Evolutionary conservation across 495 filamentous ascomycete species (phyloP), one percentile per base, ranked within the genome.

Genomic region (Trichocladium antarcticum): DNA sequence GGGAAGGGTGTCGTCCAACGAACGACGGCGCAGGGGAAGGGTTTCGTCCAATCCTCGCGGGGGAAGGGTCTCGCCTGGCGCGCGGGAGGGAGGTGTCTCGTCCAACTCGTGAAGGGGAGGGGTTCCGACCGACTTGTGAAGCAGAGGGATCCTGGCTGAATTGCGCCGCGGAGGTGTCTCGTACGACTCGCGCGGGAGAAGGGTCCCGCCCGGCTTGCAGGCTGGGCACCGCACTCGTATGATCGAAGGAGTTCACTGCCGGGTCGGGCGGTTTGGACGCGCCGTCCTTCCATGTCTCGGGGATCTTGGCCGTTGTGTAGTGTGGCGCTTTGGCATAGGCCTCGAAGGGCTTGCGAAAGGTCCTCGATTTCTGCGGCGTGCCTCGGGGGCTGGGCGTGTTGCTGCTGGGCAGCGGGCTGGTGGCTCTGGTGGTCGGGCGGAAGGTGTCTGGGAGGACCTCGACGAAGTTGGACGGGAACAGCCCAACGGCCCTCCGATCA

Each of bases 401-500:
- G 62, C 62, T 68, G 52, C 58, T 50, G 27, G 78, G 71, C 67
- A 89, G 72, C 20, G 86, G 87, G 57, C 86, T 93, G n/a, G 76
- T 75, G 45, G 82, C 77, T 53, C 87, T 77, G 51, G 74, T 92
- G 32, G 83, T 74, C 17, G 89, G 87, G 27, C 83, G 80, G 63
- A 95, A 95, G 60, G 76, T 75, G 43, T 93, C 84, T 39, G 85
- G 81, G 35, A 98, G 73, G 4, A 97, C 78, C 58, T 93, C 80
- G 51, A 98, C 92, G 63, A 96, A 98, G 65, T 98, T 98, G 37
- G 89, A 96, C 2, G 92, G 92, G 58, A 98, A 98, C 17, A 92
- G 67, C 38, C 92, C 92, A 54, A 94, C 79, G 56, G 89, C 88
- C 50, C 86, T 77, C 62, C 82, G 80, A 63, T 97, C 92, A 48